phyloP scores from a whole-genome alignment of 768 basidiomycete species.

The Dacryopinax spathularia region DNA sequence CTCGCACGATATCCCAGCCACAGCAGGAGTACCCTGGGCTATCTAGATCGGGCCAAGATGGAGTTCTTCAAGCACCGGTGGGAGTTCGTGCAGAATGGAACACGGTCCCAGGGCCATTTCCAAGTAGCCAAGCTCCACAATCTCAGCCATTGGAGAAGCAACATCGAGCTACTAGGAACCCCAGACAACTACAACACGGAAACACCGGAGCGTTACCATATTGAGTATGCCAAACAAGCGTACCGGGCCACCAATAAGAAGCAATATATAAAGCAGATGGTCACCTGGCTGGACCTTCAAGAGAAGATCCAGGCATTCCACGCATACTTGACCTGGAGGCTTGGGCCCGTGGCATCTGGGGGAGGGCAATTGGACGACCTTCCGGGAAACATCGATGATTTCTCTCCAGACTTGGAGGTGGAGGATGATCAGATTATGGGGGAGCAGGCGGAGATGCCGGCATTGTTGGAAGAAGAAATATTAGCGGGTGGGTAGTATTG shows the following conservation, averaged over 20 bases:
- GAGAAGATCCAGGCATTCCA: constrained; percentile 24
- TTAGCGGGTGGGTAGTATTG: no score
- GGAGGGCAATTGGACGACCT: background rate
- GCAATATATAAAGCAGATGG: constrained; percentile 30
- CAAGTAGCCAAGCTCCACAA: constrained; percentile 28
- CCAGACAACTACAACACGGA: constrained; percentile 28
- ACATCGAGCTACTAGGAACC: constrained; percentile 23
- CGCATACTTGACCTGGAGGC: constrained; percentile 21
- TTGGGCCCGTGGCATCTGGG: background rate
- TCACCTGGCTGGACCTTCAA: constrained; percentile 24
- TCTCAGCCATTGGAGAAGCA: constrained; percentile 19
- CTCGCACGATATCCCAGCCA: constrained; percentile 14
- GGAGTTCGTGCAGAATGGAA: constrained; percentile 17
- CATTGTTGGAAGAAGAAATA: no score
- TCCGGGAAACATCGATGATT: background rate
- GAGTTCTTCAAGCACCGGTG: background rate
- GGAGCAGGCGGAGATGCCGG: no score
- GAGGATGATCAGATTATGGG: background rate
- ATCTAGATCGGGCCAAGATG: background rate
- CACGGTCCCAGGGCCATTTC: constrained; percentile 18
- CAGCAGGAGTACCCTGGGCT: background rate
- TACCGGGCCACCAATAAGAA: constrained; percentile 25
- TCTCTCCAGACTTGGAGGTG: background rate
- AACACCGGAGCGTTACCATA: constrained; percentile 29
- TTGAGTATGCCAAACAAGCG: constrained; percentile 31